A percentile compares a stretch with the other conserved stretches of the same genome.
These are phyloP conservation scores for Leccinum subtestaceum DNA, from an alignment of 768 basidiomycete genomes.

Conservation along the genomic window DNA sequence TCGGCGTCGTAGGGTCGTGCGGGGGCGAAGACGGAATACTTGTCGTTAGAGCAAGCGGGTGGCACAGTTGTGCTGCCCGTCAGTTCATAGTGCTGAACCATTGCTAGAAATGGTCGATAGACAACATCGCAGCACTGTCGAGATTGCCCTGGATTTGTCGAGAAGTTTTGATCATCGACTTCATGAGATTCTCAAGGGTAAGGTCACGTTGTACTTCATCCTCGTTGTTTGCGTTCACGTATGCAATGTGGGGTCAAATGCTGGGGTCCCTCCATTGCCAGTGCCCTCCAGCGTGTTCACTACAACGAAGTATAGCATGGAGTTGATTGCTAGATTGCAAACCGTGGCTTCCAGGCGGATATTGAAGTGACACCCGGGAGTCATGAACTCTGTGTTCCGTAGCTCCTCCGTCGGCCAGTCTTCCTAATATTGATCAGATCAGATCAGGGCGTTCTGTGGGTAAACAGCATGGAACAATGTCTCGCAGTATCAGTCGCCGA, in stretches of 20 bases:
- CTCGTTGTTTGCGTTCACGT: conserved; percentile 88
- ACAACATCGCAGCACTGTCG: conserved; percentile 61
- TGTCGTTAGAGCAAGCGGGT: conserved; percentile 66
- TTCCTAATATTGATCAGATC: conserved; percentile 44
- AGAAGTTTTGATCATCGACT: conserved; percentile 50
- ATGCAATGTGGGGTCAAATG: conserved; percentile 89
- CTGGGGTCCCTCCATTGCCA: conserved; percentile 74
- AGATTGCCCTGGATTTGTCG: conserved; percentile 71
- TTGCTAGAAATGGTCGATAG: conserved; percentile 94
- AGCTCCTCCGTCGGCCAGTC: conserved; percentile 74
- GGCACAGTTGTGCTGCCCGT: conserved; percentile 49
- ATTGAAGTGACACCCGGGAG: conserved; percentile 85
- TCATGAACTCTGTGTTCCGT: conserved; percentile 78
- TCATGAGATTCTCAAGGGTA: conserved; percentile 86
- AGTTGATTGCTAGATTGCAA: conserved; percentile 89
- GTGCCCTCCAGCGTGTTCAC: conserved; percentile 96
- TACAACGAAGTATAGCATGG: conserved; percentile 88
- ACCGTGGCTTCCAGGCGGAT: conserved; percentile 89
- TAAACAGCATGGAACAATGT: conserved; percentile 97
- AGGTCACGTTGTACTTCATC: conserved; percentile 57
- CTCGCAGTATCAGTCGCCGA: conserved; percentile 79
- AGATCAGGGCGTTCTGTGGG: conserved; percentile 69
- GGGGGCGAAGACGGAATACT: conserved; percentile 63
- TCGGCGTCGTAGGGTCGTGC: conserved; percentile 6
- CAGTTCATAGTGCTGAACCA: conserved; percentile 86